Evolutionary conservation across 1,284 basidiomycete genomes (phyloP), one percentile per base, ranked within the genome.

Genomic region (Ceratobasidium sp.): DNA sequence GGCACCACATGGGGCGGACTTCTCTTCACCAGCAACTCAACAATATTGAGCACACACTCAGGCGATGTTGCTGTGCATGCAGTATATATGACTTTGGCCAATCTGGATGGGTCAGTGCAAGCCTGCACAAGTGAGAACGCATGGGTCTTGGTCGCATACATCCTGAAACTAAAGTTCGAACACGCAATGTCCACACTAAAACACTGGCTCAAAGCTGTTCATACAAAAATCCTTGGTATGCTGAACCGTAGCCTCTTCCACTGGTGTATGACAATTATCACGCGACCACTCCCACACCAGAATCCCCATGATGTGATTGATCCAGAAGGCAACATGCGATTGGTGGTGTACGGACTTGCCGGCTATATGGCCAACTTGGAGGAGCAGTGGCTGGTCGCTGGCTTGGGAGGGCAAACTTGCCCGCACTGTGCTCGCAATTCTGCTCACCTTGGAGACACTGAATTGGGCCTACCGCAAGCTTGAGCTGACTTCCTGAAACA

Each of bases 241-340:
- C 39, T 66, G 44, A 51, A 66, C 28, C 61, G 64, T 10, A 42
- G 55, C 23, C 46, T 77, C 1, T 61, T 61, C 26, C 73, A 77
- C n/a, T n/a, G n/a, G 0, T 77, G 73, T 49, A 66, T 77, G 73
- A 20, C 33, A 2, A 39, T 66, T 61, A 66, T 77, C 42, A 66
- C 60, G 1, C 73, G 55, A n/a, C 60, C 61, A 7, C 49, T 77
- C 23, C 39, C 20, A 9, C 33, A 61, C 63, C 51, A 39, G 20
- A 23, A 53, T 4, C 73, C 73, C 26, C 73, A 55, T 4, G 61
- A 67, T 13, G 64, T 77, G 15, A 46, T 67, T 13, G 73, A 77
- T 67, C 64, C 73, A 10, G 60, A n/a, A 33, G 72, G 72, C 2
- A 53, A 51, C 40, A 63, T 49, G 4, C 42, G 44, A n/a, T 67